A percentile compares a stretch with the other conserved stretches of the same genome.
Evolutionary conservation across 306 rosid genomes (phyloP).

Genomic region (Cucurbita argyrosperma): DNA sequence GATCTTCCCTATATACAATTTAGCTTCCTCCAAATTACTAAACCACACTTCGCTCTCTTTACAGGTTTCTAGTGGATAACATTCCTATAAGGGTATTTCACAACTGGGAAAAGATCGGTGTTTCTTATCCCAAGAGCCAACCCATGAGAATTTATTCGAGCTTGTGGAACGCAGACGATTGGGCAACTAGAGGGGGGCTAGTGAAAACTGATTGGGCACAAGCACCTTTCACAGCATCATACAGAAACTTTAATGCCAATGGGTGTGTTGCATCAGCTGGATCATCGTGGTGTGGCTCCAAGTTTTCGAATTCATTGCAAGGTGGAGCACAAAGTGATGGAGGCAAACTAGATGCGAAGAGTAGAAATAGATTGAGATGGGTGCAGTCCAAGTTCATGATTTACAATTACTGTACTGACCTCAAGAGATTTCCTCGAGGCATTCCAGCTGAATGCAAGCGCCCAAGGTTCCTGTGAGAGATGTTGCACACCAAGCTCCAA

Average conservation of each 20-base stretch:
- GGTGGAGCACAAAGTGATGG: conserved; percentile 12
- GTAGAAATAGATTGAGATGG: conserved; percentile 30
- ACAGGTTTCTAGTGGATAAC: conserved; percentile 22
- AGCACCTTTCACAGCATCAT: conserved; percentile 36
- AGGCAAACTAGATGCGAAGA: conserved; percentile 17
- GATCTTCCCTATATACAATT: background rate
- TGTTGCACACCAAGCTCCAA: background rate
- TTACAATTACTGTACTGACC: conserved; percentile 33
- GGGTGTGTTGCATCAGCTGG: conserved; percentile 16
- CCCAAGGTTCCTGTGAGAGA: conserved; percentile 7
- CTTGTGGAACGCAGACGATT: conserved; percentile 34
- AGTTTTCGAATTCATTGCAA: background rate
- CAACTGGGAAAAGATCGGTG: conserved; percentile 19
- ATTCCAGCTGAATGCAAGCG: conserved; percentile 29
- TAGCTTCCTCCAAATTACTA: background rate
- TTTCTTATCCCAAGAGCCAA: conserved; percentile 21
- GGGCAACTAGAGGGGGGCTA: conserved; percentile 36
- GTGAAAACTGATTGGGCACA: conserved; percentile 39
- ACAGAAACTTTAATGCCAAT: conserved; percentile 22
- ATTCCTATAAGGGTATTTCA: conserved; percentile 21
- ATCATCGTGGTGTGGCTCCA: background rate
- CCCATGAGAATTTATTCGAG: conserved; percentile 32
- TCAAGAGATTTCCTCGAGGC: conserved; percentile 26
- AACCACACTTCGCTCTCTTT: background rate
- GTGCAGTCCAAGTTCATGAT: conserved; percentile 35